phyloP scores from a whole-genome alignment of 257 asterid species.

The Jasminum sambac region DNA sequence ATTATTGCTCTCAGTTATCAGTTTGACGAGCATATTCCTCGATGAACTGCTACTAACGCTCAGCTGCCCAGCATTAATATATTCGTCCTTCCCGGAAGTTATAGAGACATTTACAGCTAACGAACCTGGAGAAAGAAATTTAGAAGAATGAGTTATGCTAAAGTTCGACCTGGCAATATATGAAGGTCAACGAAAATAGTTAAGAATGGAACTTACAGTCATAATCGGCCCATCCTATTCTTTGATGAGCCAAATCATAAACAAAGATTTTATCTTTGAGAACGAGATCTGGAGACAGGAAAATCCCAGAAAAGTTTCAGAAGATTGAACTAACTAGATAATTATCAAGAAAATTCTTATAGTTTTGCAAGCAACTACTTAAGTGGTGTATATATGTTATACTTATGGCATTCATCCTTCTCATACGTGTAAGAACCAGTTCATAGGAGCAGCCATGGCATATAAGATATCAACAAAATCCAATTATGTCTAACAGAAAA shows the following conservation, averaged over 20 bases:
- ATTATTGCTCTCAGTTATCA: constrained; percentile 14
- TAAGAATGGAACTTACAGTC: constrained; percentile 57
- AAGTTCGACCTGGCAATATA: neutral
- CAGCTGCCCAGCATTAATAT: constrained; percentile 63
- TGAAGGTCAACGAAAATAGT: neutral
- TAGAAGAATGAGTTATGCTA: neutral
- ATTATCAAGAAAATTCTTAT: no score
- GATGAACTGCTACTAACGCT: constrained; percentile 61
- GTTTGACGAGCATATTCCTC: constrained; percentile 16
- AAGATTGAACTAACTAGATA: neutral
- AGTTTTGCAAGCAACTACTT: neutral
- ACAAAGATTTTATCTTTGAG: constrained; percentile 80
- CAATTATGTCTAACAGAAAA: neutral
- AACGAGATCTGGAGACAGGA: constrained; percentile 61
- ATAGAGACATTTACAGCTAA: constrained; percentile 75
- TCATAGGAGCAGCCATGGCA: neutral
- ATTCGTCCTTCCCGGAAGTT: constrained; percentile 76
- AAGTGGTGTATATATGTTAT: neutral
- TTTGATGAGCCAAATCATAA: constrained; percentile 80
- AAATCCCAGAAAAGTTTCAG: constrained; percentile 14
- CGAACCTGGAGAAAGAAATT: constrained; percentile 55
- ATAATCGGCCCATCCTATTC: constrained; percentile 86
- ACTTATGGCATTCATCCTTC: neutral
- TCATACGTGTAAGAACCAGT: neutral
- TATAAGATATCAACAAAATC: neutral